phyloP scores from a whole-genome alignment of 495 filamentous ascomycete species.

The Apodospora peruviana region DNA sequence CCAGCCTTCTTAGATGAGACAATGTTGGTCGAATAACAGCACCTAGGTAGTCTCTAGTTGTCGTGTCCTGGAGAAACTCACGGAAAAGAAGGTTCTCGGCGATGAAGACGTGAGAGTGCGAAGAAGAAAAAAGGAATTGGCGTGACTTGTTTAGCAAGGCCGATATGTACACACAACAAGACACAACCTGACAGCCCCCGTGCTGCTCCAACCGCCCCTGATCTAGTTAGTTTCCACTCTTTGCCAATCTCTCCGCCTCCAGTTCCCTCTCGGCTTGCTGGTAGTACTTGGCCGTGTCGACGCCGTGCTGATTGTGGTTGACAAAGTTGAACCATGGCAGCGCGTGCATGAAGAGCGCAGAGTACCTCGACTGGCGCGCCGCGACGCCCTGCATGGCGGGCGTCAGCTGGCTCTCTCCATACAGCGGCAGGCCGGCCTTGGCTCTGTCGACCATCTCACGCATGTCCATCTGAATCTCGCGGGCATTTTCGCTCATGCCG shows the following conservation, averaged over 20 bases:
- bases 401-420: constrained; percentile 70
- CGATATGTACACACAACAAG: too few species aligned
- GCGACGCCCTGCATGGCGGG: constrained; percentile 93
- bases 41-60: too few species aligned
- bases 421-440: constrained; percentile 85
- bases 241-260: constrained; percentile 60
- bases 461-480: constrained; percentile 95
- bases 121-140: too few species aligned
- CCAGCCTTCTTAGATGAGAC: too few species aligned
- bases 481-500: constrained; percentile 83
- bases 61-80: too few species aligned
- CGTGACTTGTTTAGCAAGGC: too few species aligned
- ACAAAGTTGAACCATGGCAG: constrained; percentile 97
- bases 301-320: constrained; percentile 94
- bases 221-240: constrained; percentile 12
- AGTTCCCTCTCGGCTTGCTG: constrained; percentile 90
- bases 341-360: constrained; percentile 71
- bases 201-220: too few species aligned
- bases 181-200: too few species aligned
- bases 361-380: constrained; percentile 85
- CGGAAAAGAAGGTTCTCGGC: too few species aligned
- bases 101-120: too few species aligned
- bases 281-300: constrained; percentile 98
- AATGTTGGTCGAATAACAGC: too few species aligned
- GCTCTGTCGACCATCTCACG: constrained; percentile 94